Base-by-base conservation (phyloP, 2,329 filamentous ascomycete species). In the Pseudogymnoascus sp. region DNA sequence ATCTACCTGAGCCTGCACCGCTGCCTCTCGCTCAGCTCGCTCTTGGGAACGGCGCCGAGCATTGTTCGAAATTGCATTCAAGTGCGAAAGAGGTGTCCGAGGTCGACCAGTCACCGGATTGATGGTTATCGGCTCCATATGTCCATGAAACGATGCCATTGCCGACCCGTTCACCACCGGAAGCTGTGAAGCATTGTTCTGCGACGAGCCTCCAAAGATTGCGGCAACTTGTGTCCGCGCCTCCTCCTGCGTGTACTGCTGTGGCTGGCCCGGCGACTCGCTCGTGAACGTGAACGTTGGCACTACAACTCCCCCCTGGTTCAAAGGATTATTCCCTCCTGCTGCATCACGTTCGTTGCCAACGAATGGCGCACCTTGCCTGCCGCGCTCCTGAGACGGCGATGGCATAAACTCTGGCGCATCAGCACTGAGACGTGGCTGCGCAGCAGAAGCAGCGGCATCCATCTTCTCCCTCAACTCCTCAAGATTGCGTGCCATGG, bases 41-140 rank as follows among this genome's bases (percentile, higher is more conserved):
- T 55, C 49, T 55, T 55, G 49, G 16, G 49, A 55, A 55, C 49
- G 49, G n/a, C 49, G 49, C n/a, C 49, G 49, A 55, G 49, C 49
- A 35, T 55, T 55, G 19, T 55, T 55, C 29, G 29, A 35, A 21
- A 55, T 55, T 1, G 49, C 49, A 11, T 7, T 33, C 29, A 55
- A 35, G 29, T 55, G 49, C n/a, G 49, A 55, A 55, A 55, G 49
- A 21, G 49, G 49, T 26, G 29, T 55, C 49, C 49, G 29, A 21
- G 49, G n/a, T 6, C 49, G 29, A 8, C 49, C 49, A 55, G 49
- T 55, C 29, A 55, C 49, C 16, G 49, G 49, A 11, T 55, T 55
- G n/a, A 55, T 55, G 2, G 49, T 55, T 55, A 55, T 55, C 49
- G 49, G 49, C 49, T 33, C 49, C 49, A 55, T 55, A 55, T 33